Conservation (phyloP, 352 stramenopile species). For the Pythium folliculosum region DNA sequence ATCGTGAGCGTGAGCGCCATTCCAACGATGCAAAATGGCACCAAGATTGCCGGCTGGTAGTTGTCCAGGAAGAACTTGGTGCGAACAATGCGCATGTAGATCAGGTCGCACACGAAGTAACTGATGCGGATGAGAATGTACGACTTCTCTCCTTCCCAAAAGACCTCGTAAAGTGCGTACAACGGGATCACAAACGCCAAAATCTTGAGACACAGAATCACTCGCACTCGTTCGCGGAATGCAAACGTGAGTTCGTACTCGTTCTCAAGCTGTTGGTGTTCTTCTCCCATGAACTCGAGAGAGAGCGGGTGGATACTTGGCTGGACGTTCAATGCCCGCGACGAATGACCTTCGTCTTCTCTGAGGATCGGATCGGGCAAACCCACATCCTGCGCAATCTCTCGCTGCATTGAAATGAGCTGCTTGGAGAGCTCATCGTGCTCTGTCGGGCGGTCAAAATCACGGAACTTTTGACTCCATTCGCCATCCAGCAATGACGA, state of each 20-base stretch:
- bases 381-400: conserved; percentile 76
- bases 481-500: conserved; percentile 65
- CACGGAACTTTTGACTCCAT: conserved; percentile 80
- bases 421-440: conserved; percentile 83
- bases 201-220: conserved; percentile 75
- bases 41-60: conserved; percentile 73
- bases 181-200: conserved; percentile 69
- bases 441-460: conserved; percentile 76
- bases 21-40: conserved; percentile 65
- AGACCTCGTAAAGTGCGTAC: conserved; percentile 73
- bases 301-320: conserved; percentile 75
- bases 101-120: conserved; percentile 71
- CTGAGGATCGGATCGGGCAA: conserved; percentile 57
- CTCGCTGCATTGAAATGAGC: conserved; percentile 61
- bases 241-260: conserved; percentile 81
- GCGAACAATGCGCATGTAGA: conserved; percentile 67
- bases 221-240: conserved; percentile 59
- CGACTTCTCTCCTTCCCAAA: conserved; percentile 57
- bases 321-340: conserved; percentile 59
- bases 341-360: conserved; percentile 73
- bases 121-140: conserved; percentile 66
- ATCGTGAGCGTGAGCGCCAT: conserved; percentile 85
- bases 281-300: conserved; percentile 84
- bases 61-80: conserved; percentile 75
- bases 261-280: conserved; percentile 71